phyloP scores from a whole-genome alignment of 169 alveolate genomes.

The Cryptosporidium baileyi region DNA sequence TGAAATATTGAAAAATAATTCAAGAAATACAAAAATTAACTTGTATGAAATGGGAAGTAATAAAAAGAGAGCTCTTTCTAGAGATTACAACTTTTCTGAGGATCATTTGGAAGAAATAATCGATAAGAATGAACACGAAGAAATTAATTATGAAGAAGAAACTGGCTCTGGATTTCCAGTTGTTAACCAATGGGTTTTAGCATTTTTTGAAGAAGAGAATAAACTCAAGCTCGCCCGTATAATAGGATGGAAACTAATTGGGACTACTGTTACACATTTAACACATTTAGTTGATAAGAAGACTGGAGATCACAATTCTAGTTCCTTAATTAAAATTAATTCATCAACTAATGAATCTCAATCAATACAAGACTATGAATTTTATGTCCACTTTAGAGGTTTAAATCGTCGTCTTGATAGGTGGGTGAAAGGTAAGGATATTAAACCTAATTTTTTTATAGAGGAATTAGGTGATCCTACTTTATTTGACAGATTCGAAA shows the following conservation, averaged over 20 bases:
- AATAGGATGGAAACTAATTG: constrained; percentile 54
- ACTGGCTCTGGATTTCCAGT: constrained; percentile 7
- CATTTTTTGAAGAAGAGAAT: constrained; percentile 27
- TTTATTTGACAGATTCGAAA: constrained; percentile 80
- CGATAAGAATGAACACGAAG: too few relatives aligned
- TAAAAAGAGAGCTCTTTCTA: too few relatives aligned
- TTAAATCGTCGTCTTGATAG: constrained; percentile 87
- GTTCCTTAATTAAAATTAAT: constrained; percentile 11
- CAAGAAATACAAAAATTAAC: too few relatives aligned
- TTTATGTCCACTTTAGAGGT: constrained; percentile 87
- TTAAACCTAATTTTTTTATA: constrained; percentile 66
- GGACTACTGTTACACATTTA: constrained; percentile 45
- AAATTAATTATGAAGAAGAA: too few relatives aligned
- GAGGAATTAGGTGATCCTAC: constrained; percentile 48
- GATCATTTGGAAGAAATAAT: too few relatives aligned
- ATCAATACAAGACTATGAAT: constrained; percentile 80
- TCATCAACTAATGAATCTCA: constrained; percentile 13
- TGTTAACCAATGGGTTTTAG: constrained; percentile 65
- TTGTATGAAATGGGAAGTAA: too few relatives aligned
- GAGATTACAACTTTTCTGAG: too few relatives aligned
- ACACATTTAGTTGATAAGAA: constrained; percentile 43
- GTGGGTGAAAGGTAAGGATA: constrained; percentile 82
- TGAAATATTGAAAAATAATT: too few relatives aligned
- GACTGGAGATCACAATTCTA: background rate
- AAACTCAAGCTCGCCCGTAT: constrained; percentile 44